Evolutionary conservation across 345 rosid genomes (phyloP).

Genomic region (Melastoma malabathricum): DNA sequence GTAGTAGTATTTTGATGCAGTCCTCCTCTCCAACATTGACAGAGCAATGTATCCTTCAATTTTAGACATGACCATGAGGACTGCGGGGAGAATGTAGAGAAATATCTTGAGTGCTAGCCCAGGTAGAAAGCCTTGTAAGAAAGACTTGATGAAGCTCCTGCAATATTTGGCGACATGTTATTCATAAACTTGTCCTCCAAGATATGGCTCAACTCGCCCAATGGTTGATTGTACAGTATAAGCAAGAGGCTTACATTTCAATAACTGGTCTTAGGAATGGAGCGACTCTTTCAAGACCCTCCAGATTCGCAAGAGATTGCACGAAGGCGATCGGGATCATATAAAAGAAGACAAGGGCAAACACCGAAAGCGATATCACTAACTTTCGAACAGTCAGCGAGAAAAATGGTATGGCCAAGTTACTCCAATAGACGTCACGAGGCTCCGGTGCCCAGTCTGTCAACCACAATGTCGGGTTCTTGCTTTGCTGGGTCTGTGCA

Average conservation of each 20-base stretch:
- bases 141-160: constrained; percentile 89
- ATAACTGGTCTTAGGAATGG: constrained; percentile 90
- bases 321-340: constrained; percentile 99
- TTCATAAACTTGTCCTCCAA: not conserved
- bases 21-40: constrained; percentile 68
- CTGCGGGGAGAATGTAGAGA: constrained; percentile 58
- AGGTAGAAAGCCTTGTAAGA: constrained; percentile 95
- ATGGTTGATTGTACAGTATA: too few relatives aligned
- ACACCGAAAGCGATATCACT: constrained; percentile 55
- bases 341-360: constrained; percentile 88
- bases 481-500: constrained; percentile 97
- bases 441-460: constrained; percentile 98
- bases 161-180: constrained; percentile 6
- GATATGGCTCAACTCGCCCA: too few relatives aligned
- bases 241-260: constrained; percentile 48
- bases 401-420: constrained; percentile 87
- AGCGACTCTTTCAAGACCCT: constrained; percentile 90
- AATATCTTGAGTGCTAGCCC: constrained; percentile 90
- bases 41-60: constrained; percentile 76
- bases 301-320: constrained; percentile 93
- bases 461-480: constrained; percentile 85
- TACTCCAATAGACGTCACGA: constrained; percentile 84
- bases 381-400: constrained; percentile 69
- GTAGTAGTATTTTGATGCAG: constrained; percentile 88
- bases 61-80: constrained; percentile 81